Base-by-base conservation (phyloP, 225 moss, liverwort and hornwort species). In the Pseudoscleropodium purum region DNA sequence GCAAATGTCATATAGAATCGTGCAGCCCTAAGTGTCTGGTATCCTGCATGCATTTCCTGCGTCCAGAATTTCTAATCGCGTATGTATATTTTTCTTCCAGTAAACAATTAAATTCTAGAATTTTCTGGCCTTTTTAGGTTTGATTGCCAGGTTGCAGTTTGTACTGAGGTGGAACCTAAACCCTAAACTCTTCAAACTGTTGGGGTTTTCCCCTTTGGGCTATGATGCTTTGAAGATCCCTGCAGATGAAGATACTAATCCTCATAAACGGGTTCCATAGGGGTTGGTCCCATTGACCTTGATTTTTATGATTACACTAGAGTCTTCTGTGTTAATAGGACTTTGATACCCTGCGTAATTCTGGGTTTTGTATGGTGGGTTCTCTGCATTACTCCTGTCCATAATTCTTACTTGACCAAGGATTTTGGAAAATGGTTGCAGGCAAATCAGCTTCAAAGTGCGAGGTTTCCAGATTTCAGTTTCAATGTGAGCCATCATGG, bases 401-500 rank as follows among this genome's bases (percentile, higher is more conserved):
- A 23, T 18, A n/a, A 52, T 67, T 51, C 67, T 66, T 84, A 18
- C 12, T 52, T 65, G 67, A 18, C 25, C 24, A 84, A 18, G 37
- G 37, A n/a, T 86, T 41, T 70, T 61, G 30, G 23, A 43, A 23
- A 67, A 37, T 84, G 36, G 12, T 41, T 87, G 87, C 91, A 92
- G 94, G 90, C 61, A 72, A 93, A 89, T 54, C 74, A 86, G 34
- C 59, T 88, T 65, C 75, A 31, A 87, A 85, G 26, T 85, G 54
- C 33, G 82, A 83, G 52, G 34, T 89, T 91, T 89, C 90, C 96
- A 84, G 89, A 91, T 87, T 91, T 95, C 67, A 94, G 91, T 89
- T 96, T 96, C 92, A 96, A 95, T 87, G 94, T 94, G 47, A 93
- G 94, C 87, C 96, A 97, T 82, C 93, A 96, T 65, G 96, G 96